phyloP scores from a whole-genome alignment of 2,329 filamentous ascomycete species.

The Cercospora janseana region DNA sequence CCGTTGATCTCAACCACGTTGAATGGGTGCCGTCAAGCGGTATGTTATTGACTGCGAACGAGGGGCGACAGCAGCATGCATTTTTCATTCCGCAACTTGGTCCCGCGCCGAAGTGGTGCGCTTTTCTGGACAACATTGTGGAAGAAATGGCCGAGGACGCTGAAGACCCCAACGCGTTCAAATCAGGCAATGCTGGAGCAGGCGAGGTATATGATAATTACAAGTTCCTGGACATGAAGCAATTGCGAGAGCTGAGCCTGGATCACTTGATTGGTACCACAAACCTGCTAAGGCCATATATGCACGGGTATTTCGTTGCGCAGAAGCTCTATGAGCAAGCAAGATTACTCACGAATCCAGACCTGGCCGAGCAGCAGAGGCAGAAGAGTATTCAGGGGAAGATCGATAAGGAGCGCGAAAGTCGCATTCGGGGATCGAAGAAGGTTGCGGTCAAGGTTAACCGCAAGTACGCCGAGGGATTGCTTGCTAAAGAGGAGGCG shows the following conservation, averaged over 20 bases:
- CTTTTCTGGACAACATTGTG: slow-evolving; percentile 94
- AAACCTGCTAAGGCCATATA: slow-evolving; percentile 86
- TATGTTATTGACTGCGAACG: slow-evolving; percentile 95
- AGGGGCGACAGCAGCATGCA: slow-evolving; percentile 89
- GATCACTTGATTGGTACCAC: slow-evolving; percentile 88
- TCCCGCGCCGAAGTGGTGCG: slow-evolving; percentile 91
- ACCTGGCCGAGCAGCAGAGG: slow-evolving; percentile 88
- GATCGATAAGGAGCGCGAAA: slow-evolving; percentile 95
- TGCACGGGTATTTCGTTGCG: slow-evolving; percentile 98
- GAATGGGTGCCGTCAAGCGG: slow-evolving; percentile 89
- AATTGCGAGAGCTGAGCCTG: slow-evolving; percentile 80
- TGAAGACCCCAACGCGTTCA: slow-evolving; percentile 59
- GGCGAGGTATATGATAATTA: slow-evolving; percentile 96
- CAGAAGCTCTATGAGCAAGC: slow-evolving; percentile 96
- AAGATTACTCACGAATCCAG: slow-evolving; percentile 86
- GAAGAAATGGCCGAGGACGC: slow-evolving; percentile 93
- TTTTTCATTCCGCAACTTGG: slow-evolving; percentile 95
- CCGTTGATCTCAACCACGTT: slow-evolving; percentile 91
- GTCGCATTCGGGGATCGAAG: slow-evolving; percentile 87
- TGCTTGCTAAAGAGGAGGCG: slow-evolving; percentile 69
- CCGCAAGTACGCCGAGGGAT: slow-evolving; percentile 63
- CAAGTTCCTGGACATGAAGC: slow-evolving; percentile 90
- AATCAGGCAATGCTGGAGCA: slow-evolving; percentile 41
- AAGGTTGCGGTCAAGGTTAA: slow-evolving; percentile 92
- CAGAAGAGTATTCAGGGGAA: slow-evolving; percentile 89